Conservation (phyloP, 345 rosid genomes). For the Eucalyptus cloeziana region DNA sequence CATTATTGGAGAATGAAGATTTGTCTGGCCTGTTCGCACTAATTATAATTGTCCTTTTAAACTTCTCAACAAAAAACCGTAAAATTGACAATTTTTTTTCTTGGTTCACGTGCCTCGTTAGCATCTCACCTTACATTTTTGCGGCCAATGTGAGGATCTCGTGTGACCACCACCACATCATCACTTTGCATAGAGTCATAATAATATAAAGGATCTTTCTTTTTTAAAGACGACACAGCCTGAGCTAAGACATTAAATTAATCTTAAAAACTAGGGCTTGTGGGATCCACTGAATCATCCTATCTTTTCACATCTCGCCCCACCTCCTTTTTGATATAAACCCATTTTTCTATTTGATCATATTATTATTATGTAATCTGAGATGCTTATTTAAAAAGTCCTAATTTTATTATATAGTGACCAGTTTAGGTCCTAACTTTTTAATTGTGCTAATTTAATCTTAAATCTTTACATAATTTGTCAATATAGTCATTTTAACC, state of each 20-base stretch:
- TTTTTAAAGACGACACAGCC: neutral
- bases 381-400: neutral
- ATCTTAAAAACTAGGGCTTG: neutral
- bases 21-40: neutral
- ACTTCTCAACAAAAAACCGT: neutral
- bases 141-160: neutral
- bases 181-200: neutral
- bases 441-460: no score
- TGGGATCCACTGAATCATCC: neutral
- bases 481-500: no score
- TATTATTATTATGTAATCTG: accelerated
- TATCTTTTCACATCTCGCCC: neutral
- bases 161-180: neutral
- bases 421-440: accelerated
- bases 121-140: neutral
- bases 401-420: no score
- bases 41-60: neutral
- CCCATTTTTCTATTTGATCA: neutral
- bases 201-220: neutral
- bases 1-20: neutral
- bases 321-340: neutral
- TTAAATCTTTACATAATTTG: no score
- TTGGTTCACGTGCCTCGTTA: neutral
- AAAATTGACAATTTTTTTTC: neutral
- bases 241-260: neutral